Evolutionary conservation across 1,139 yeast genomes (phyloP), one percentile per base, ranked within the genome.

Genomic region (Debaryomyces subglobosus): DNA sequence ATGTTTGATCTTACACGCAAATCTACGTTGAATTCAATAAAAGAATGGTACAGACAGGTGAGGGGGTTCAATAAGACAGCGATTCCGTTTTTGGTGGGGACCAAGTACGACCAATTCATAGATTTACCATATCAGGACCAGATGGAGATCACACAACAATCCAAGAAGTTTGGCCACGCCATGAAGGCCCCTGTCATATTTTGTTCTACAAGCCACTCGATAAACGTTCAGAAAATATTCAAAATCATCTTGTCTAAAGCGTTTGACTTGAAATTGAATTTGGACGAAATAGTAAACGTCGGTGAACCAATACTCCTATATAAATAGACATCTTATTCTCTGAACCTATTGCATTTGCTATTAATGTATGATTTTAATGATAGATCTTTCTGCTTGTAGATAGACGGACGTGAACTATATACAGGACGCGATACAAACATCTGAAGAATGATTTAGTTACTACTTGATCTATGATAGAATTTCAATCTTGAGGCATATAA

Each of bases 11-110:
- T 94, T 51, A 89, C 97, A 2, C 78, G 97, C 44, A 89, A 89
- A 57, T 83, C 92, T 15, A 90, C 97, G 0, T 75, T 94, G 47
- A 89, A 89, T 60, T 86, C 95, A 13, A 80, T 94, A 46, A 89
- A 90, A 63, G 97, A 92, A 61, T 94, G 99, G 99, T 94, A 90
- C 64, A 75, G 96, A 54, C 96, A 90, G 65, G 96, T 96, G 1
- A 74, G 96, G 49, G 96, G 96, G 2, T 85, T 90, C 63, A 94
- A 94, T 70, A 85, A 85, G 61, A 86, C 94, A 0, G 98, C 99
- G 20, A 88, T 94, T 46, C 97, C 98, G 3, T 84, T 94, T 53
- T 73, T 94, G 43, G 87, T 94, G 1, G 99, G 99, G 4, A 94
- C 99, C 1, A 94, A 94, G 64, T 94, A 89, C 66, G 99, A 94